Base-by-base conservation (phyloP, 495 filamentous ascomycete genomes). In the Aeminium ludgeri region DNA sequence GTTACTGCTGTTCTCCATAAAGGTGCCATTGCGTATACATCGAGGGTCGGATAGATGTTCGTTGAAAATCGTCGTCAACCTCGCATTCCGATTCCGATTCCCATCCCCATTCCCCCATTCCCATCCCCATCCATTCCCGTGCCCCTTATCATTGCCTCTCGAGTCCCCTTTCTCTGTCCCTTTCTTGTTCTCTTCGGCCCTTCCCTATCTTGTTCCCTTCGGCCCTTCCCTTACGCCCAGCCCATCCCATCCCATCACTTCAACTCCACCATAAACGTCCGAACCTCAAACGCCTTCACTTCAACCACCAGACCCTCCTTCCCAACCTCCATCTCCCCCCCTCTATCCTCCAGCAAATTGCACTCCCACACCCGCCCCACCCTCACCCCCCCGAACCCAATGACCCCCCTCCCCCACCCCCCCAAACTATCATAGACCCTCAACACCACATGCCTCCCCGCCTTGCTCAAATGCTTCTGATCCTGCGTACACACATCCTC, bases 351-450 rank as follows among this genome's bases (percentile, higher is more conserved):
- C 25, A 85, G 58, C 45, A 79, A 40, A 61, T 95, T 95, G 17
- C 74, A 78, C 66, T 81, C 91, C 63, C 64, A 80, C 1, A 78
- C 85, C 48, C 68, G 74, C 65, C 73, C 75, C 6, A 95, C 76
- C 20, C 69, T 65, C 57, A 87, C 66, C 6, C 57, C 63, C 3
- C 77, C 59, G 53, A 57, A 80, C 30, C 62, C 59, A 41, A 94
- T 68, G 2, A 59, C 68, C 0, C 75, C 86, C 32, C 73, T 70
- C 33, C 72, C 72, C 52, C 71, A 73, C 2, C 87, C 89, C 29
- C 89, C 89, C n/a, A 97, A 65, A 46, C 80, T 82, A 56, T 97
- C 89, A 53, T 91, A 97, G 10, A 93, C 63, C 1, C 89, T 70
- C 30, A 94, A 20, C 38, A 97, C 73, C 17, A 96, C 66, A 54